Evolutionary conservation across 768 basidiomycete genomes (phyloP), one percentile per base, ranked within the genome.

Genomic region (Leccinum rimulosum): DNA sequence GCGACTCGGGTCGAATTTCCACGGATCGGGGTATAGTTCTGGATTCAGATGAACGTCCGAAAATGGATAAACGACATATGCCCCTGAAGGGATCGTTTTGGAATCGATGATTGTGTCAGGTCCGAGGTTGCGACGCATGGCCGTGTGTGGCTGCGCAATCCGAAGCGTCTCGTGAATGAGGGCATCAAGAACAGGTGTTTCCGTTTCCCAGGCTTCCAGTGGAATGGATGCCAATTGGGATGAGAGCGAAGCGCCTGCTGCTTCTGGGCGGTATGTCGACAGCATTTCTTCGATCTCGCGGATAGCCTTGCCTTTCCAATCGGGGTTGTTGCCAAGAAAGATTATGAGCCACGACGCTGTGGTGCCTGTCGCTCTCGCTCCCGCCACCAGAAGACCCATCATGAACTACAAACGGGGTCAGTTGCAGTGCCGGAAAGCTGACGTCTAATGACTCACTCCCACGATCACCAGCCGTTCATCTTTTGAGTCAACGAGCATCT

Each of bases 301-400:
- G 28, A 73, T 76, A n/a, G 84, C 88, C 71, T 81, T 85, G 50
- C 74, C 71, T 49, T 82, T 78, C 87, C 88, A 91, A 63, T 85
- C 82, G 40, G 77, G 74, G 65, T 89, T 81, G 36, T 82, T 83
- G 22, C 86, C 87, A 43, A 92, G 80, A 72, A 83, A 92, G 33
- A 85, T 87, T 58, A 88, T 74, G 54, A 91, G 72, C 89, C 89
- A 92, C 31, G 85, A 88, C 40, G 88, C 89, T 79, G 88, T 87
- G 10, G 87, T 87, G 11, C 89, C 89, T 49, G 88, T 91, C 12
- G 89, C 87, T 67, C 89, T 81, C 45, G 89, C 85, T n/a, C 89
- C 89, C 33, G 89, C 89, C 57, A 89, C 86, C 57, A 92, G 76
- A 15, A 91, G 75, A 33, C 90, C 89, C 86, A 91, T 90, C 59